These are phyloP conservation scores for Zymoseptoria tritici DNA, from an alignment of 2,329 filamentous ascomycete genomes.

Conservation along the genomic window DNA sequence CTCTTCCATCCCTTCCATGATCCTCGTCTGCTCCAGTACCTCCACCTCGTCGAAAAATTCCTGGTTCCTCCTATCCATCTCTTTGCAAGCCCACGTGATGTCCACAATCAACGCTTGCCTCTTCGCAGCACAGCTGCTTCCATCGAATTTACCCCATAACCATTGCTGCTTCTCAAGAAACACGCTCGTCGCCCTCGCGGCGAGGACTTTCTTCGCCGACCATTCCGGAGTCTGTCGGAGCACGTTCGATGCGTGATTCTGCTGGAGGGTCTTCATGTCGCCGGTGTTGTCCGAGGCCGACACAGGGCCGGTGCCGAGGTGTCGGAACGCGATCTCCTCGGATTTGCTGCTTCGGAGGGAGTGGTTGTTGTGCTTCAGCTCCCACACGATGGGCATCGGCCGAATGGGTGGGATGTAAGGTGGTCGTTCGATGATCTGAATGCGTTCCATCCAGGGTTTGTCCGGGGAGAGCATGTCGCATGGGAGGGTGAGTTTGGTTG, in stretches of 20 bases:
- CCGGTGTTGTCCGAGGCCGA: background rate
- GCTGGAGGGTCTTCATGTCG: background rate
- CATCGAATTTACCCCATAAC: background rate
- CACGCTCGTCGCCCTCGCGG: background rate
- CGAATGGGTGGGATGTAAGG: background rate
- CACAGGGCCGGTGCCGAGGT: background rate
- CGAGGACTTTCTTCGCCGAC: background rate
- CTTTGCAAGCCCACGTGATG: background rate
- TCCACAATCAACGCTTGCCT: background rate
- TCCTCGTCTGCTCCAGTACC: background rate
- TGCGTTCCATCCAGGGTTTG: background rate
- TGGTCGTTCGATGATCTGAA: background rate
- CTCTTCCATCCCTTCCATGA: background rate
- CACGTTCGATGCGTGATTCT: background rate
- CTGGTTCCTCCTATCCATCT: background rate
- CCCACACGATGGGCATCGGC: background rate
- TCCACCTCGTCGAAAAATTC: background rate
- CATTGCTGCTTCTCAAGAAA: background rate
- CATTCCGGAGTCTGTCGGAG: background rate
- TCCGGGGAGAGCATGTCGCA: background rate
- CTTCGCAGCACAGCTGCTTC: background rate
- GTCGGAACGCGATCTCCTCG: background rate
- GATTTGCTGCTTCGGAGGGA: background rate
- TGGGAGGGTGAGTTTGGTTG: background rate
- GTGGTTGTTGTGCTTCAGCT: background rate